Evolutionary conservation across 768 basidiomycete species (phyloP).

Genomic region (Boletus fagicola): DNA sequence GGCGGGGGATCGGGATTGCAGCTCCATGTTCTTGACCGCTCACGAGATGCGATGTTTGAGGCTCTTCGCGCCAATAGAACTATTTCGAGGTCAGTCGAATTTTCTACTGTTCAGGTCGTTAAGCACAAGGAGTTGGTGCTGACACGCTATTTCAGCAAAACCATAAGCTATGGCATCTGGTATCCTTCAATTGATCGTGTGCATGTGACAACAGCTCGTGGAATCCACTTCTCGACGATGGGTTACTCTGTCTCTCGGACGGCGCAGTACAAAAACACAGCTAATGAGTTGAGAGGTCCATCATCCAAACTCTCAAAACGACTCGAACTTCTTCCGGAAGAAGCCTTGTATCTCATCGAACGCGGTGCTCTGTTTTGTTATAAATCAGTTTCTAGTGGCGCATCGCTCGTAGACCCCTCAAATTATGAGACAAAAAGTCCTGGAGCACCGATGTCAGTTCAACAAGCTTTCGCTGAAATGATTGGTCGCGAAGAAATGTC

Average conservation of each 20-base stretch:
- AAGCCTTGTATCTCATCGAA: constrained; percentile 91
- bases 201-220: constrained; percentile 69
- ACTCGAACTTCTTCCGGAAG: constrained; percentile 90
- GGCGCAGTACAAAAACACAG: constrained; percentile 30
- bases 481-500: constrained; percentile 76
- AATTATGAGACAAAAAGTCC: constrained; percentile 39
- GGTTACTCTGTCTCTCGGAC: constrained; percentile 72
- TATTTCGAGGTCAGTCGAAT: constrained; percentile 61
- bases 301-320: constrained; percentile 53
- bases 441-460: constrained; percentile 83
- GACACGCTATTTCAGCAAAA: constrained; percentile 49
- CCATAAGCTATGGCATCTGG: constrained; percentile 81
- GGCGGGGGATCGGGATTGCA: constrained; percentile 72
- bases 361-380: constrained; percentile 86
- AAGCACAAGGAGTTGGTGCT: not conserved
- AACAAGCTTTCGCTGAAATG: constrained; percentile 87
- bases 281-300: not conserved
- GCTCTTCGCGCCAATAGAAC: constrained; percentile 71
- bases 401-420: constrained; percentile 12
- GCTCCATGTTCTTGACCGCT: constrained; percentile 72
- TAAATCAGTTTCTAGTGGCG: constrained; percentile 44
- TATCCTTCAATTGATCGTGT: constrained; percentile 60
- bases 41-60: constrained; percentile 84
- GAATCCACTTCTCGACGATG: constrained; percentile 79
- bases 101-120: not conserved